Evolutionary conservation across 2,329 filamentous ascomycete genomes (phyloP), one percentile per base, ranked within the genome.

Genomic region (Fusarium metavorans): DNA sequence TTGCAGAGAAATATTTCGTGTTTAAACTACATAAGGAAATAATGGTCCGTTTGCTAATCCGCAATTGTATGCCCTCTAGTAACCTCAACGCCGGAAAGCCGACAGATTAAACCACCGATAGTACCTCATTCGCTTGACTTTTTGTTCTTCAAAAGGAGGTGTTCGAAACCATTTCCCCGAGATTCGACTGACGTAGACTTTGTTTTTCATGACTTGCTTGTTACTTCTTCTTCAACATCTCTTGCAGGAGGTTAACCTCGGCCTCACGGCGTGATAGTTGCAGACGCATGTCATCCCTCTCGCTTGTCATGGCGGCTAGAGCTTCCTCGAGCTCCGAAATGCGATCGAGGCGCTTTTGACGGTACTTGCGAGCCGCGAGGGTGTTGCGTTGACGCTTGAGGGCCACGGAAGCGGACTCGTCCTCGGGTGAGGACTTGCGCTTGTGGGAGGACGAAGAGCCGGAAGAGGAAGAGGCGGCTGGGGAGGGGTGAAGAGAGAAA

Each of bases 301-400:
- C 92, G 57, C 86, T 81, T 68, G 88, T 88, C 78, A 91, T 87
- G 50, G 88, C 86, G 56, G 87, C 87, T 48, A 94, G 83, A 23
- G 89, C 87, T 10, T 83, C 81, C 81, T 94, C 92, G 35, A 94
- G 85, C 70, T 90, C 88, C 30, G 83, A 83, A 80, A 93, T 89
- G 71, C 91, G 90, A 76, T 94, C 92, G 37, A 93, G 86, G 54
- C 91, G 89, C 80, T 92, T 92, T 80, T 94, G 92, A 30, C 92
- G 90, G 79, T 93, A 94, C 71, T 92, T 91, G 71, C 91, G 88
- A 34, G 92, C 92, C n/a, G 92, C 92, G 71, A 93, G 86, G 16
- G 92, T 94, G 81, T 94, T 94, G 71, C 90, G 88, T 71, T 90
- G 88, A 32, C 92, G 90, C 81, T 93, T 93, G 78, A 86, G 78